These are phyloP conservation scores for Stropharia rugosoannulata DNA, from an alignment of 768 basidiomycete genomes.

Conservation along the genomic window DNA sequence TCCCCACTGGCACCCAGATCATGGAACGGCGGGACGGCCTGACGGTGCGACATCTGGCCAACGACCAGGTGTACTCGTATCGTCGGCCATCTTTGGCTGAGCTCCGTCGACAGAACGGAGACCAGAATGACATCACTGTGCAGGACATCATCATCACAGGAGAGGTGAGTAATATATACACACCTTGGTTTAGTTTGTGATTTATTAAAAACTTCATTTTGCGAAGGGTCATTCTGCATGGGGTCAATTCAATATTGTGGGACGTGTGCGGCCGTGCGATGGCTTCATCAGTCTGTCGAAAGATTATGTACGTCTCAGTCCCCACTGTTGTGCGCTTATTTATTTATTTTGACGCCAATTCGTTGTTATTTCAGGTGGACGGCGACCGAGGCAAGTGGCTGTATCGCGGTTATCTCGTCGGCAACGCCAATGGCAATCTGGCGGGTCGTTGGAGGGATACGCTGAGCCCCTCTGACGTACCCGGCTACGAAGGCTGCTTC, in stretches of 20 bases:
- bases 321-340: too few species aligned
- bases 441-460: constrained; percentile 90
- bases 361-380: constrained; percentile 44
- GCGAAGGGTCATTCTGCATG: constrained; percentile 85
- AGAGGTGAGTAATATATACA: constrained; percentile 59
- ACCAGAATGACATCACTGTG: constrained; percentile 24
- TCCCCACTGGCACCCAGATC: constrained; percentile 49
- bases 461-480: constrained; percentile 54
- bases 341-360: neutral
- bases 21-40: constrained; percentile 48
- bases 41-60: constrained; percentile 44
- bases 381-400: constrained; percentile 81
- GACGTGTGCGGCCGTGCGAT: constrained; percentile 79
- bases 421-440: constrained; percentile 64
- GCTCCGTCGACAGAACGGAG: constrained; percentile 11
- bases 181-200: neutral
- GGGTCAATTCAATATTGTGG: constrained; percentile 82
- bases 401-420: constrained; percentile 82
- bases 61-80: constrained; percentile 28
- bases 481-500: constrained; percentile 88
- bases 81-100: constrained; percentile 20
- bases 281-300: constrained; percentile 82
- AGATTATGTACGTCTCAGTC: constrained; percentile 80
- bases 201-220: constrained; percentile 1
- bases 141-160: constrained; percentile 71